Evolutionary conservation across 306 rosid species (phyloP).

Genomic region (Carpinus fangiana): DNA sequence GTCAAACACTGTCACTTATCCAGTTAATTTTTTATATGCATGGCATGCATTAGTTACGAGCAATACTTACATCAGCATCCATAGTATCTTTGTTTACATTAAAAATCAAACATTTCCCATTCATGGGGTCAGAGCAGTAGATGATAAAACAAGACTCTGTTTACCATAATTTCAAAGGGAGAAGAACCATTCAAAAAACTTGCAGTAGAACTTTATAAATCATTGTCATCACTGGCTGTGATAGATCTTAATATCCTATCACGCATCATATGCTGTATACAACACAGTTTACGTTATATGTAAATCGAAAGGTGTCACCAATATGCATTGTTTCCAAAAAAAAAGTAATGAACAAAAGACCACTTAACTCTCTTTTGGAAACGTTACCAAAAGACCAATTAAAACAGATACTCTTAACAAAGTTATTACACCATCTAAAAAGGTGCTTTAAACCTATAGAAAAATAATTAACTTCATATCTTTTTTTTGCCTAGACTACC

Average conservation of each 20-base stretch:
- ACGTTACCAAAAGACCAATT: too few species aligned
- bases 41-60: background rate
- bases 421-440: too few species aligned
- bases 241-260: background rate
- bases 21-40: conserved; percentile 6
- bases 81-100: conserved; percentile 10
- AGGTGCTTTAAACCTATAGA: too few species aligned
- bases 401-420: too few species aligned
- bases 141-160: background rate
- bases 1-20: conserved; percentile 1
- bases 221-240: background rate
- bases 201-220: background rate
- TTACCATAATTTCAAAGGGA: background rate
- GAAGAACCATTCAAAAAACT: background rate
- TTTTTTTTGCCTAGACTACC: too few species aligned
- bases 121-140: background rate
- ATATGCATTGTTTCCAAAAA: background rate
- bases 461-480: too few species aligned
- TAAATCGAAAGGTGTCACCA: background rate
- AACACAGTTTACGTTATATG: too few species aligned
- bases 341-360: too few species aligned
- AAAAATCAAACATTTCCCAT: conserved; percentile 1
- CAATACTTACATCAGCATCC: background rate
- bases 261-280: background rate
- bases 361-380: too few species aligned